A percentile compares a stretch with the other conserved stretches of the same genome.
These are phyloP conservation scores for Oldenlandia corymbosa DNA, from an alignment of 257 asterid genomes.

Conservation along the genomic window DNA sequence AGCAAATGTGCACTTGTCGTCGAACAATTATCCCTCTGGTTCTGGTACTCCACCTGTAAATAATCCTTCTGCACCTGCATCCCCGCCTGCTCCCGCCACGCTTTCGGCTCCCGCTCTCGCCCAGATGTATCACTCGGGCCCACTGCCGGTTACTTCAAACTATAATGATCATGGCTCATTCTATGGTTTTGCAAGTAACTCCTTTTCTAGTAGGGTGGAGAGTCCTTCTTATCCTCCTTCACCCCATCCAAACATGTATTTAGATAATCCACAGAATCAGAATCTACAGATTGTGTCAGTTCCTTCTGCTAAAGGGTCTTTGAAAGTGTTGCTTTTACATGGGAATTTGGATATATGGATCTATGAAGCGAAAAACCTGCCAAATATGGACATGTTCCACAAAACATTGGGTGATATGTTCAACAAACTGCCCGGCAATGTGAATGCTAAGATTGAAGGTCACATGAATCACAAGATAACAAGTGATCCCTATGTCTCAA, in stretches of 20 bases:
- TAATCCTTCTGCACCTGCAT: constrained; percentile 14
- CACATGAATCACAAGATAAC: constrained; percentile 66
- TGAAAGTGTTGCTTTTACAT: constrained; percentile 69
- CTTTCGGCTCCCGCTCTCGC: constrained; percentile 18
- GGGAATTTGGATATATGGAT: constrained; percentile 90
- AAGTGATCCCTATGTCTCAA: constrained; percentile 89
- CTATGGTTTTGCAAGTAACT: constrained; percentile 41
- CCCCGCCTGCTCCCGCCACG: constrained; percentile 52
- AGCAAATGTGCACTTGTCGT: constrained; percentile 50
- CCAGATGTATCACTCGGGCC: constrained; percentile 53
- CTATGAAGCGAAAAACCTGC: constrained; percentile 84
- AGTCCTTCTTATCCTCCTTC: constrained; percentile 21
- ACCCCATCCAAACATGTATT: constrained; percentile 18
- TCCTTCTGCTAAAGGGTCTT: constrained; percentile 47
- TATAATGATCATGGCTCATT: constrained; percentile 32
- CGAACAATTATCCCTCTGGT: constrained; percentile 39
- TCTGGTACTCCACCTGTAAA: constrained; percentile 18
- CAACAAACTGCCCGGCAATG: constrained; percentile 60
- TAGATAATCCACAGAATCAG: constrained; percentile 25
- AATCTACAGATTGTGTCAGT: constrained; percentile 58
- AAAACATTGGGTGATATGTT: constrained; percentile 85
- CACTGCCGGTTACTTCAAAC: constrained; percentile 34
- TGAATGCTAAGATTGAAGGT: constrained; percentile 80
- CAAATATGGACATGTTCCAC: constrained; percentile 99
- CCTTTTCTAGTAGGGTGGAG: constrained; percentile 48